Evolutionary conservation across 805 yeast genomes (phyloP).

Genomic region (Cyberlindnera japonica): DNA sequence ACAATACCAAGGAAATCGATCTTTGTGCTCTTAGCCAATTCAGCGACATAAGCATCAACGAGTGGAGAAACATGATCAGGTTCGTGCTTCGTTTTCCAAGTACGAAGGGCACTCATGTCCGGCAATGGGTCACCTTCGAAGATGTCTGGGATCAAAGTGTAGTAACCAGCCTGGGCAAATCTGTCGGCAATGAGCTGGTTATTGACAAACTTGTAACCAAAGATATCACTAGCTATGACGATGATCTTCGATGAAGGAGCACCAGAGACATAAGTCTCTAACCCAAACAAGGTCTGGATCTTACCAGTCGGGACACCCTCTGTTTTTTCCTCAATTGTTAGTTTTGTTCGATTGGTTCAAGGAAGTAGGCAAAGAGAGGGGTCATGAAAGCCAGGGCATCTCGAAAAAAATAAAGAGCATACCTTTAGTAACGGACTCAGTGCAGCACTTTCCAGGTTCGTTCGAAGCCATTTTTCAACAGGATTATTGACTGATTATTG

Average conservation of each 20-base stretch:
- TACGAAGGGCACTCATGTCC: slow-evolving; percentile 24
- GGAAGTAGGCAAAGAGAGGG: neutral
- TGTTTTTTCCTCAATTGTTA: neutral
- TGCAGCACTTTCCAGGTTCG: slow-evolving; percentile 34
- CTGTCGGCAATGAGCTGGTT: slow-evolving; percentile 59
- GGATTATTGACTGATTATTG: neutral
- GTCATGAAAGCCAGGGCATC: no score
- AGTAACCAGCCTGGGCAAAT: slow-evolving; percentile 58
- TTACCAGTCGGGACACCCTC: neutral
- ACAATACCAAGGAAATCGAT: slow-evolving; percentile 48
- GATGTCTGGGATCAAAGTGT: slow-evolving; percentile 71
- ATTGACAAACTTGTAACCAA: slow-evolving; percentile 58
- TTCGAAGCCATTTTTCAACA: slow-evolving; percentile 41
- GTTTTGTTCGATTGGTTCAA: neutral
- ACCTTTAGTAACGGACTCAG: slow-evolving; percentile 17
- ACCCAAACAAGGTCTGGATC: slow-evolving; percentile 41
- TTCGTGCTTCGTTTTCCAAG: slow-evolving; percentile 54
- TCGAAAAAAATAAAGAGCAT: no score
- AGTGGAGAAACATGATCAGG: slow-evolving; percentile 42
- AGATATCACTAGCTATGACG: slow-evolving; percentile 65
- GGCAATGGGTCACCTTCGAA: slow-evolving; percentile 44
- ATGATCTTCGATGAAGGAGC: slow-evolving; percentile 40
- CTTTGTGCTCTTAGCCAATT: slow-evolving; percentile 34
- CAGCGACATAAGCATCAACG: slow-evolving; percentile 43
- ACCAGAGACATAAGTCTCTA: slow-evolving; percentile 47